These are phyloP conservation scores for Spergularia bocconei DNA, from an alignment of 148 eudicot species.

Conservation along the genomic window DNA sequence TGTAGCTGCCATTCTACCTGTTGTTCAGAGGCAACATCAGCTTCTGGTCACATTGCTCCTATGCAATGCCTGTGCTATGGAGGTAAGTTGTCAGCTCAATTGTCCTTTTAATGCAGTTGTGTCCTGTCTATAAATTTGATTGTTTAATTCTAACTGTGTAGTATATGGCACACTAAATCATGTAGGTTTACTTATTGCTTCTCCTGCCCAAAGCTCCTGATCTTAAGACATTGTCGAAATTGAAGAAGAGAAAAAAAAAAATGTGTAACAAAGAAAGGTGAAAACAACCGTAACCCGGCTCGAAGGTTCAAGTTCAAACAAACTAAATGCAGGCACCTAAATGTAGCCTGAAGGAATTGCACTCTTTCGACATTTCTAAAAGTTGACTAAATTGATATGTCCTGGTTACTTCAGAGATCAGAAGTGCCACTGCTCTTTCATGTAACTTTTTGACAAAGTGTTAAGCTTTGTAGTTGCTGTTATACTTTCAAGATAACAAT, in stretches of 20 bases:
- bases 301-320: background rate
- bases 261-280: background rate
- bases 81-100: conserved; percentile 27
- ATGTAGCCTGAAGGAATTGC: background rate
- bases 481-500: too few relatives aligned
- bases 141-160: background rate
- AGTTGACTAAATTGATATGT: background rate
- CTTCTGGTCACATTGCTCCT: conserved; percentile 80
- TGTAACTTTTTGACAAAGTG: too few relatives aligned
- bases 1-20: conserved; percentile 82
- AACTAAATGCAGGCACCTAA: background rate
- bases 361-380: background rate
- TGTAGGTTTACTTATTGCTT: background rate
- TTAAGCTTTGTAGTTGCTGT: too few relatives aligned
- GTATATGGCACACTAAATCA: background rate
- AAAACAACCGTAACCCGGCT: background rate
- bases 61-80: conserved; percentile 55
- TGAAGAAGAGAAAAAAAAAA: background rate
- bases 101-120: background rate
- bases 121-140: background rate
- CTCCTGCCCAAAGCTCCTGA: background rate
- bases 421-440: background rate
- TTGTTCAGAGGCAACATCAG: conserved; percentile 92
- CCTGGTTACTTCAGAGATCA: background rate
- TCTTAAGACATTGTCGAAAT: background rate